Percentiles rank a stretch among this genome's conserved stretches.
Evolutionary conservation across 1,284 basidiomycete genomes (phyloP).

Genomic region (Pisolithus thermaeus): DNA sequence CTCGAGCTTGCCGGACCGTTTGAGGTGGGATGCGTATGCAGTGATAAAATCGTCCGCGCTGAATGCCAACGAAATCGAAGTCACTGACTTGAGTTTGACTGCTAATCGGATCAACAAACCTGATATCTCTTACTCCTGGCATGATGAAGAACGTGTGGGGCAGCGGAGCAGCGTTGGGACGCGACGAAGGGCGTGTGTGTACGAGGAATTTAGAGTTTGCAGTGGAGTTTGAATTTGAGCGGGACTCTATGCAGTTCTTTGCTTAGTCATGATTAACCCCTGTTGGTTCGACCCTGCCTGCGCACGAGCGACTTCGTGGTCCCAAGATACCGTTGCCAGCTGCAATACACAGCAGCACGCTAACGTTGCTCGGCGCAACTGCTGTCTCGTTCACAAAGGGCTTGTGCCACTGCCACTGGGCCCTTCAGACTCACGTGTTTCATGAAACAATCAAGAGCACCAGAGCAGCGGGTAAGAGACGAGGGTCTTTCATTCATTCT

Average conservation of each 20-base stretch:
- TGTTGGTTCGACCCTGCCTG: too few relatives aligned
- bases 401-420: neutral
- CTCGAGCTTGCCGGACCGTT: constrained; percentile 96
- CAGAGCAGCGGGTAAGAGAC: too few relatives aligned
- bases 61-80: constrained; percentile 9
- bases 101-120: constrained; percentile 43
- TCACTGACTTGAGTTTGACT: constrained; percentile 13
- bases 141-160: constrained; percentile 47
- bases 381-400: neutral
- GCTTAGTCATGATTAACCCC: constrained; percentile 31
- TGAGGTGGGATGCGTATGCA: constrained; percentile 91
- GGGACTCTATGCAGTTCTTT: constrained; percentile 39
- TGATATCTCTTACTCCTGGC: constrained; percentile 91
- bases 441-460: too few relatives aligned
- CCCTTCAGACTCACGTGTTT: neutral
- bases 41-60: constrained; percentile 89
- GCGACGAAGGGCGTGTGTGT: constrained; percentile 35
- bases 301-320: too few relatives aligned
- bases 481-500: neutral
- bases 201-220: constrained; percentile 35
- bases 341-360: neutral
- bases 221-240: constrained; percentile 31
- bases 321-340: too few relatives aligned
- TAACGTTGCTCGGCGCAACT: neutral
- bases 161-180: constrained; percentile 40